A percentile compares a stretch with the other conserved stretches of the same genome.
These are phyloP conservation scores for Tetragonia tetragonoides DNA, from an alignment of 148 eudicot genomes.

Conservation along the genomic window DNA sequence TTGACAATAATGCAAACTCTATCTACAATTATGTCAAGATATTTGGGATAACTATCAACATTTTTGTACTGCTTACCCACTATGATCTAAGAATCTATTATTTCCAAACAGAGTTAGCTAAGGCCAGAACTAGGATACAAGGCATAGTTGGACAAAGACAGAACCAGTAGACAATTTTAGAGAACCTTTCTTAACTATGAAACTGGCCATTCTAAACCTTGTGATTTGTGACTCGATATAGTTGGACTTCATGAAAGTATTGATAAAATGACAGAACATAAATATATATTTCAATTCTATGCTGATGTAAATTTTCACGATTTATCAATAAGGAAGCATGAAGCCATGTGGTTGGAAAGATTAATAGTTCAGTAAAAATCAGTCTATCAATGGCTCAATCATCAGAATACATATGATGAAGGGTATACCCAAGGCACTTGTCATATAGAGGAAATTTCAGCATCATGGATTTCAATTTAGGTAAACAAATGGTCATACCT, in stretches of 20 bases:
- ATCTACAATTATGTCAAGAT: neutral
- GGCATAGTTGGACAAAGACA: neutral
- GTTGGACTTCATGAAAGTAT: neutral
- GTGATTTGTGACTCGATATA: neutral
- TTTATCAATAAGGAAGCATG: neutral
- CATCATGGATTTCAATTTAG: neutral
- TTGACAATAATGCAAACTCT: neutral
- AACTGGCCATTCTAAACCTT: neutral
- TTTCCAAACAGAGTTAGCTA: too few species aligned
- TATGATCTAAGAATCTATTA: neutral
- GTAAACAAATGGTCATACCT: constrained; percentile 52
- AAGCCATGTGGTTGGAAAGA: neutral
- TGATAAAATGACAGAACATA: neutral
- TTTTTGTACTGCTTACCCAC: neutral
- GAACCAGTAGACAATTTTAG: neutral
- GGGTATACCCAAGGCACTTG: neutral
- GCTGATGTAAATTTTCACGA: neutral
- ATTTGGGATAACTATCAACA: neutral
- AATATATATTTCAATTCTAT: neutral
- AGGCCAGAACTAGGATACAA: neutral
- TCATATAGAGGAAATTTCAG: neutral
- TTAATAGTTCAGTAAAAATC: neutral
- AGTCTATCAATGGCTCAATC: neutral
- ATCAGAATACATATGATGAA: neutral
- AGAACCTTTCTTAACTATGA: neutral